Evolutionary conservation across 2,329 filamentous ascomycete species (phyloP), one percentile per base, ranked within the genome.

Genomic region (Pseudogymnoascus sp.): DNA sequence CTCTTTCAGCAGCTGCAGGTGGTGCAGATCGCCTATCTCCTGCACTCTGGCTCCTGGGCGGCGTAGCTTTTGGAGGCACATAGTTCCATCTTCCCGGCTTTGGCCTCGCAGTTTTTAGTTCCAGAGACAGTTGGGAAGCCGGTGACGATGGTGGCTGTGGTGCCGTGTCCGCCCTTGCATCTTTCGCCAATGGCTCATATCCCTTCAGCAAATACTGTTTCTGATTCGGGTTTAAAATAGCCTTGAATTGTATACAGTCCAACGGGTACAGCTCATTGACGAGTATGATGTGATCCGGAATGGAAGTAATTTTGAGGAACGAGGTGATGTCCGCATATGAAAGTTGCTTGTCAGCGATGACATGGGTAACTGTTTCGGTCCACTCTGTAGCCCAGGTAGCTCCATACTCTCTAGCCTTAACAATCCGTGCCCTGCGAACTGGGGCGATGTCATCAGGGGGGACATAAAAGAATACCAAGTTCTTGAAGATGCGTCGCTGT

Each of bases 391-490:
- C 25, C 59, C 80, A 80, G 29, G 84, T 82, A 1, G 88, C 93
- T 45, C 93, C 93, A 71, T 86, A 86, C 68, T 91, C 86, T 60
- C 84, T 81, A 0, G 89, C 87, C 72, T 87, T 92, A 31, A 81
- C 81, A 60, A 97, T 96, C 3, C 89, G 86, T 63, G 86, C 74
- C 61, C 83, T 83, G 39, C 92, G 83, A 6, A 82, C 78, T 9
- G 82, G 81, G 33, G 87, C 83, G 55, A 88, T 81, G 65, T 93
- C 87, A 65, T 91, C 84, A 66, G 94, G 89, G 0, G 92, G 93
- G 5, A 96, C 84, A 72, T 94, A 96, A 74, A 85, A 89, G 66
- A 91, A 87, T 0, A 75, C 72, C n/a, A 89, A 72, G 0, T 75
- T 80, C 48, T 76, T 79, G 70, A 92, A 87, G 4, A 89, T 79